Evolutionary conservation across 345 rosid genomes (phyloP), one percentile per base, ranked within the genome.

Genomic region (Abelmoschus esculentus): DNA sequence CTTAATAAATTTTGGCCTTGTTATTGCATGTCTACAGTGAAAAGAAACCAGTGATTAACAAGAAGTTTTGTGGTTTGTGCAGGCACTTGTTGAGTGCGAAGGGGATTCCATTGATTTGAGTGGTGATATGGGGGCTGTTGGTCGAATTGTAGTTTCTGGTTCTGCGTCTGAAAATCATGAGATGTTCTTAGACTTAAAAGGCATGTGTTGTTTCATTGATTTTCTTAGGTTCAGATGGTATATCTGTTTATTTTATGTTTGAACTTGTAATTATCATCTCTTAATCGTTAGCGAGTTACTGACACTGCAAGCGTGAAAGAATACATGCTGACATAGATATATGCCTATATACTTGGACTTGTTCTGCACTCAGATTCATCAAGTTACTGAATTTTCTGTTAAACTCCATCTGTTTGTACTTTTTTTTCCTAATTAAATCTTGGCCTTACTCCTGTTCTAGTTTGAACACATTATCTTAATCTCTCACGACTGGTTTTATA

Each of bases 41-140:
- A 44, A 46, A 10, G 46, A 15, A 59, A 28, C 40, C 42, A 44
- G 40, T 63, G 36, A 18, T 55, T 72, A 52, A 78, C 52, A 61
- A 34, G 58, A 66, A 22, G 62, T 18, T 65, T 64, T 73, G 44
- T 78, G 77, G 72, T 68, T 38, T 47, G 58, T 80, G 83, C 87
- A 95, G 99, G 99, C 89, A 4, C 96, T 91, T 46, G 85, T 88
- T 64, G 99, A 95, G 81, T 90, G 96, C 6, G 61, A 56, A 22
- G 61, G 61, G 61, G 61, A 57, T 57, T 57, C 61, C 61, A 57
- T 57, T 11, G 97, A 91, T 86, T 81, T 88, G 80, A 91, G 97
- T 75, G 99, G 99, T 40, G 97, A 95, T 80, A 76, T 90, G 87
- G 99, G 97, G 57, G 96, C 97, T 57, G 97, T 95, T 58, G 99